These are phyloP conservation scores for Yamadazyma taylorii DNA, from an alignment of 1,139 yeast species.

Conservation along the genomic window DNA sequence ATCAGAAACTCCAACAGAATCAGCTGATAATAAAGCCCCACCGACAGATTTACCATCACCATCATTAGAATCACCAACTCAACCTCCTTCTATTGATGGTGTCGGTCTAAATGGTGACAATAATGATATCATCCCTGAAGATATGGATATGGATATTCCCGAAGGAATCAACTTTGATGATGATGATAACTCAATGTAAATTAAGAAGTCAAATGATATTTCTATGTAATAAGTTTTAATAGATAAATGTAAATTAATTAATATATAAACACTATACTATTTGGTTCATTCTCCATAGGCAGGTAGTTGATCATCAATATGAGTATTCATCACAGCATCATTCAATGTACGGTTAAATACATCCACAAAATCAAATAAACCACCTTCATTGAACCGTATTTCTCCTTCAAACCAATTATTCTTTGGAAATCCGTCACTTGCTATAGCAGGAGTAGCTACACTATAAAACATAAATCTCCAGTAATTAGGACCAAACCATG, in stretches of 20 bases:
- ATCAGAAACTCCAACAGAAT: neutral
- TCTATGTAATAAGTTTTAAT: no score
- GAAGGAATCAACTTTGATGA: slow-evolving; percentile 1
- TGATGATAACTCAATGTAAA: neutral
- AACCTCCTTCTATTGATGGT: neutral
- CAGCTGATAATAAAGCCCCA: neutral
- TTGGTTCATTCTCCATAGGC: slow-evolving; percentile 22
- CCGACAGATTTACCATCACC: neutral
- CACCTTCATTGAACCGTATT: slow-evolving; percentile 49
- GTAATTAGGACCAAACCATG: slow-evolving; percentile 58
- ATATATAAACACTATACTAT: neutral
- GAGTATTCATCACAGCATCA: slow-evolving; percentile 33
- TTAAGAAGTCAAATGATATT: no score
- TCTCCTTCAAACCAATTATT: slow-evolving; percentile 38
- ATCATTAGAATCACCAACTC: neutral
- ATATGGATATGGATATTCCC: slow-evolving; percentile 2
- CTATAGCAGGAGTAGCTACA: slow-evolving; percentile 23
- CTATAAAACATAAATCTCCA: slow-evolving; percentile 46
- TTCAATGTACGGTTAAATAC: slow-evolving; percentile 28
- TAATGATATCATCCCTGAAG: neutral
- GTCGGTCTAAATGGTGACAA: no score
- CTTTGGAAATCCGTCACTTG: slow-evolving; percentile 47
- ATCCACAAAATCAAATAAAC: slow-evolving; percentile 40
- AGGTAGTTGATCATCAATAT: slow-evolving; percentile 49
- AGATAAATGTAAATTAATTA: no score